Percentiles rank a stretch among this genome's conserved stretches.
Evolutionary conservation across 352 stramenopile species (phyloP).

Genomic region (Peronospora farinosa): DNA sequence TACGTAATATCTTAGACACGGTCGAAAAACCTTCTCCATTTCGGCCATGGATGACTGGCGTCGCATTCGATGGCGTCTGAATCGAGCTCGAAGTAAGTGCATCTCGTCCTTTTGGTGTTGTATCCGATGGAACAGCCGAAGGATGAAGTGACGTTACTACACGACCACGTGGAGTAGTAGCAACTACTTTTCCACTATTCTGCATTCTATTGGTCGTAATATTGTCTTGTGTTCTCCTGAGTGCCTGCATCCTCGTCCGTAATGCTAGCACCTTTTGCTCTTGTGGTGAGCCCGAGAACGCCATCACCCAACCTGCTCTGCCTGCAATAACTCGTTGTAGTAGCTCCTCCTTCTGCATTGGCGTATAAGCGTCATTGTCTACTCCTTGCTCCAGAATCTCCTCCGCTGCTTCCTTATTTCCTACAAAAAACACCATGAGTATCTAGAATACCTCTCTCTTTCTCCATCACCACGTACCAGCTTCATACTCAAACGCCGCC

Average conservation of each 20-base stretch:
- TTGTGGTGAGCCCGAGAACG: constrained; percentile 27
- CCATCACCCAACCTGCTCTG: constrained; percentile 21
- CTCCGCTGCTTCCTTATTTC: constrained; percentile 43
- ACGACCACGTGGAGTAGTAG: constrained; percentile 25
- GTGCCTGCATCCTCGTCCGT: constrained; percentile 11
- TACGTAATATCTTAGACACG: constrained; percentile 33
- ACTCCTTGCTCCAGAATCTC: constrained; percentile 52
- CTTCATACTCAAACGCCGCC: constrained; percentile 49
- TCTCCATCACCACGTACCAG: neutral
- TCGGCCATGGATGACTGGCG: constrained; percentile 10
- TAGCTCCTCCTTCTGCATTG: constrained; percentile 36
- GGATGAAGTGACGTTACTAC: constrained; percentile 11
- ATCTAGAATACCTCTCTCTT: neutral
- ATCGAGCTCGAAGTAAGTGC: neutral
- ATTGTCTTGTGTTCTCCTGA: constrained; percentile 8
- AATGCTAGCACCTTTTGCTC: constrained; percentile 24
- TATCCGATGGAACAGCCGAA: constrained; percentile 3
- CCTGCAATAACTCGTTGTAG: constrained; percentile 33
- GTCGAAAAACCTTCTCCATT: constrained; percentile 32
- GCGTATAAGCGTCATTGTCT: constrained; percentile 33
- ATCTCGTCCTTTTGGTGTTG: constrained; percentile 11
- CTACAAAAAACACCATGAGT: constrained; percentile 3
- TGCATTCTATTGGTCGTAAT: constrained; percentile 2
- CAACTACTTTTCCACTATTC: neutral
- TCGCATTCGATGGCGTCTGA: constrained; percentile 3